These are phyloP conservation scores for Aspergillus nanangensis DNA, from an alignment of 495 filamentous ascomycete species.

Conservation along the genomic window DNA sequence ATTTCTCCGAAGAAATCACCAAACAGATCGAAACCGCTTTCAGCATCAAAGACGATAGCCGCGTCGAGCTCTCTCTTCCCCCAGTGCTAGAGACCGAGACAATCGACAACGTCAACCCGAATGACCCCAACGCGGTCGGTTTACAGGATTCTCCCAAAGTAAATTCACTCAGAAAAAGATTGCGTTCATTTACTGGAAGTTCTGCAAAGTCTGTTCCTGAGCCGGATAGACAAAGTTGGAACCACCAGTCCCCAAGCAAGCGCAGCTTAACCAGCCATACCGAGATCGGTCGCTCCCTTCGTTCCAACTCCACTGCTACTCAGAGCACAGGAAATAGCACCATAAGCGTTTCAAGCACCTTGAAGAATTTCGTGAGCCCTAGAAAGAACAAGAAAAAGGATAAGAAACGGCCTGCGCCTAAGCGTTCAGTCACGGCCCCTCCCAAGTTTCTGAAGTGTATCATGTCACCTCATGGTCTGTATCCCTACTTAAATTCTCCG, in stretches of 20 bases:
- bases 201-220: neutral
- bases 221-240: too few relatives aligned
- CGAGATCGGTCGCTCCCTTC: neutral
- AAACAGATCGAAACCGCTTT: conserved; percentile 6
- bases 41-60: conserved; percentile 3
- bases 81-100: neutral
- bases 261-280: neutral
- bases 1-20: conserved; percentile 2
- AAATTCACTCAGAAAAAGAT: conserved; percentile 4
- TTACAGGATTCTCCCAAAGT: neutral
- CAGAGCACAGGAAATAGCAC: neutral
- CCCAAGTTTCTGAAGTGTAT: conserved; percentile 10
- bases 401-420: neutral
- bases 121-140: too few relatives aligned
- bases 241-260: neutral
- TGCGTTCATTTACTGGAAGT: conserved; percentile 8
- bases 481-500: neutral
- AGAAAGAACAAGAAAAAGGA: conserved; percentile 2
- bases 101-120: too few relatives aligned
- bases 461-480: conserved; percentile 12
- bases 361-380: neutral
- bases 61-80: conserved; percentile 1
- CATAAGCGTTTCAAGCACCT: neutral
- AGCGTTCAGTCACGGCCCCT: neutral
- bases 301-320: conserved; percentile 5